Evolutionary conservation across 768 basidiomycete genomes (phyloP).

Genomic region (Coprinellus aureogranulatus): DNA sequence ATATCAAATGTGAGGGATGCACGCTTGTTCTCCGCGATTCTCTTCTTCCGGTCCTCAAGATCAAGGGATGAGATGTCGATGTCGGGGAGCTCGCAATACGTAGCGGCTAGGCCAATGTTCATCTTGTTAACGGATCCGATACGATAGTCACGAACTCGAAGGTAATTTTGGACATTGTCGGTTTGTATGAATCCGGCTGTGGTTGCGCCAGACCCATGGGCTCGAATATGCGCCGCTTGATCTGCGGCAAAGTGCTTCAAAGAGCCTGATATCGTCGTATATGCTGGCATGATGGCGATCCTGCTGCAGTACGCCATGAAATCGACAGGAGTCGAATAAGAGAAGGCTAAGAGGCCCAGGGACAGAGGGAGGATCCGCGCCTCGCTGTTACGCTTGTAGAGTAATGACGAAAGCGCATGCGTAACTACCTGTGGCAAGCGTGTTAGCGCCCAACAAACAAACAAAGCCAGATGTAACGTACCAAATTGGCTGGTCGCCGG

Average conservation of each 20-base stretch:
- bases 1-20: no score
- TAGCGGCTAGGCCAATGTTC: background rate
- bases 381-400: background rate
- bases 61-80: no score
- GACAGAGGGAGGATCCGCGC: background rate
- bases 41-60: no score
- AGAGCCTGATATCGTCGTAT: background rate
- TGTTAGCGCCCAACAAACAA: background rate
- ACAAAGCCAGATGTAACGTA: background rate
- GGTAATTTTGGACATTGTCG: background rate
- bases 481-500: background rate
- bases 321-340: background rate
- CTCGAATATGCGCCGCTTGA: background rate
- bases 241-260: background rate
- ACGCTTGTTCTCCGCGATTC: no score
- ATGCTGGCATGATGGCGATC: background rate
- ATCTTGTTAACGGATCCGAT: background rate
- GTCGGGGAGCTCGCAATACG: background rate
- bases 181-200: background rate
- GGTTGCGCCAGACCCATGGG: background rate
- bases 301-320: background rate
- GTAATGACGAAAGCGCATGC: slow-evolving; percentile 2
- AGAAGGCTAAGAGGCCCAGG: background rate
- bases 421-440: slow-evolving; percentile 5
- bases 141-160: background rate